These are phyloP conservation scores for Fusarium ramigenum DNA, from an alignment of 2,329 filamentous ascomycete genomes.

Conservation along the genomic window DNA sequence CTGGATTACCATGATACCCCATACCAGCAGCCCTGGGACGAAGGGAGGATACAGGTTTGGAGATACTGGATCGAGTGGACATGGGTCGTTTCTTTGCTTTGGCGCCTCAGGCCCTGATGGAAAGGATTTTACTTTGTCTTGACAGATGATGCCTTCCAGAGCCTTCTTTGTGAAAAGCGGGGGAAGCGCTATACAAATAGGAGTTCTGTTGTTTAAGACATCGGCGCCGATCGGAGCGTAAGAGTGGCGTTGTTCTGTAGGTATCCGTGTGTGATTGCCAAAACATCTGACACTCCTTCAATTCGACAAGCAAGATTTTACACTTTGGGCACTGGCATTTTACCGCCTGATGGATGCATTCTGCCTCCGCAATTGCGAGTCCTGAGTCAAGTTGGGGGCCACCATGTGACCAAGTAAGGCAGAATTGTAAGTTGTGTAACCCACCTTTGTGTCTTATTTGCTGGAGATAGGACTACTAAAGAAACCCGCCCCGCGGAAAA, in stretches of 20 bases:
- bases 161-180: not conserved
- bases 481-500: not conserved
- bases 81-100: not conserved
- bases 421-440: not conserved
- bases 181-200: not conserved
- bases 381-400: not conserved
- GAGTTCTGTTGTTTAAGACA: not conserved
- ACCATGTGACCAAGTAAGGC: not conserved
- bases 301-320: too few species aligned
- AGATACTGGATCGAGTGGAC: not conserved
- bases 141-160: too few species aligned
- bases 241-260: not conserved
- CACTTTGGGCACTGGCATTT: not conserved
- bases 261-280: not conserved
- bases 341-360: not conserved
- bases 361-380: accelerated
- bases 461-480: not conserved
- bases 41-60: too few species aligned
- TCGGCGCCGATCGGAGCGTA: not conserved
- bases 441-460: not conserved
- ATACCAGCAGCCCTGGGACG: not conserved
- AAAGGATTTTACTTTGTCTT: too few species aligned
- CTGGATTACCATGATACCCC: not conserved
- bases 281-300: not conserved
- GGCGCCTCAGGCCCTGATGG: too few species aligned